Conservation (phyloP, 2,329 filamentous ascomycete genomes). For the Zasmidium angulare region DNA sequence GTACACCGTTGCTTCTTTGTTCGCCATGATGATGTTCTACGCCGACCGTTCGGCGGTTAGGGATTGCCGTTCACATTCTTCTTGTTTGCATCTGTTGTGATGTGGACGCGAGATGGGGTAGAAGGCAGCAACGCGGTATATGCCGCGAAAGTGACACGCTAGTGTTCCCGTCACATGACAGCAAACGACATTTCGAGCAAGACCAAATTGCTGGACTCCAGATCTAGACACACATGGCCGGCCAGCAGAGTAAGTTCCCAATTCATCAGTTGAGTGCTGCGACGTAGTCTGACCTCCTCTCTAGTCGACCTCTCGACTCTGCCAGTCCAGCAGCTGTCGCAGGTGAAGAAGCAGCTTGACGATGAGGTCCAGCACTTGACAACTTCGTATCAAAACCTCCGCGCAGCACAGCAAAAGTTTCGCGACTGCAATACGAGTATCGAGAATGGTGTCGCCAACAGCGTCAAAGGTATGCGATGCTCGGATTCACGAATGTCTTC, state of each 20-base stretch:
- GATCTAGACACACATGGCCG: neutral
- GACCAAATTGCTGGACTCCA: neutral
- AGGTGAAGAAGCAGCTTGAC: slow-evolving; percentile 94
- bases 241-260: slow-evolving; percentile 13
- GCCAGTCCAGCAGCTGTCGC: slow-evolving; percentile 78
- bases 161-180: neutral
- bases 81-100: neutral
- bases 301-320: slow-evolving; percentile 72
- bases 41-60: slow-evolving; percentile 34
- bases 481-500: neutral
- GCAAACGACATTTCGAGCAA: too few species aligned
- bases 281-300: slow-evolving; percentile 4
- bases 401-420: slow-evolving; percentile 88
- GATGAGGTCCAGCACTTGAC: slow-evolving; percentile 95
- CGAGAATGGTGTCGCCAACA: slow-evolving; percentile 41
- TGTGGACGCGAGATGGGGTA: neutral
- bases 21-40: slow-evolving; percentile 66
- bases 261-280: too few species aligned
- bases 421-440: slow-evolving; percentile 83
- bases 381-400: slow-evolving; percentile 83
- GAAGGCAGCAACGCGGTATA: slow-evolving; percentile 7
- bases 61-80: neutral
- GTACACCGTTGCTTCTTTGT: slow-evolving; percentile 91
- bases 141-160: neutral
- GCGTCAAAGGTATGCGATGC: slow-evolving; percentile 36